A percentile compares a stretch with the other conserved stretches of the same genome.
phyloP scores from a whole-genome alignment of 2,329 filamentous ascomycete species.

The Kalmusia sp. region DNA sequence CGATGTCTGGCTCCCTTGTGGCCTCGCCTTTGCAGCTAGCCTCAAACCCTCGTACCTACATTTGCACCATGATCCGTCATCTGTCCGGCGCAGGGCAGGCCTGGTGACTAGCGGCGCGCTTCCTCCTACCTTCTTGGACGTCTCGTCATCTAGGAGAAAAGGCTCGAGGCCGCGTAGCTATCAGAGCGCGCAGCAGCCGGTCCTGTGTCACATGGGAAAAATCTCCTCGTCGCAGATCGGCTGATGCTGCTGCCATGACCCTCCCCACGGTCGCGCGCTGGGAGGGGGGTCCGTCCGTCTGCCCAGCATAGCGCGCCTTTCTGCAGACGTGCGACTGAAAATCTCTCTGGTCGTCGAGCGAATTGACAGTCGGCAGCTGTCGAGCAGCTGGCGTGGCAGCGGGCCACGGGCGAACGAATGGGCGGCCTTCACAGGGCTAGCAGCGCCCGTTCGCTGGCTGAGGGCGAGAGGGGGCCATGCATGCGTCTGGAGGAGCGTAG shows the following conservation, averaged over 20 bases:
- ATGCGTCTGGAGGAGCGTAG: constrained; percentile 7
- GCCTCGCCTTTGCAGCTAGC: constrained; percentile 30
- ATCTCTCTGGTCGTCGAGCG: neutral
- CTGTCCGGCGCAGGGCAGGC: constrained; percentile 39
- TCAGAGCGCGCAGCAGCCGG: constrained; percentile 15
- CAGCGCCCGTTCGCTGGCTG: constrained; percentile 23
- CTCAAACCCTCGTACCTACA: constrained; percentile 40
- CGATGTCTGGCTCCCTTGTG: constrained; percentile 24
- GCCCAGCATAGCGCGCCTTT: neutral
- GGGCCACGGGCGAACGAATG: constrained; percentile 4
- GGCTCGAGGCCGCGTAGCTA: constrained; percentile 21
- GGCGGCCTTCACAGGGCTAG: neutral
- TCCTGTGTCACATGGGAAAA: constrained; percentile 23
- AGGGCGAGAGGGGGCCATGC: constrained; percentile 14
- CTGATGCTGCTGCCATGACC: constrained; percentile 10
- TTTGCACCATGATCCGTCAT: constrained; percentile 37
- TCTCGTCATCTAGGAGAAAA: constrained; percentile 28
- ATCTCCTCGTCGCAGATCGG: constrained; percentile 6
- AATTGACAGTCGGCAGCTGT: constrained; percentile 12
- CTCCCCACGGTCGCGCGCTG: neutral
- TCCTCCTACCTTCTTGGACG: constrained; percentile 3
- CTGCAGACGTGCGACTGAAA: neutral
- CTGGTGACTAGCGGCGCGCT: constrained; percentile 39
- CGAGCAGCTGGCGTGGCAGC: neutral
- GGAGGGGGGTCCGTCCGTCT: too few relatives aligned